Evolutionary conservation across 208 protist genomes (phyloP).

Genomic region (Trypanosoma lewisi): DNA sequence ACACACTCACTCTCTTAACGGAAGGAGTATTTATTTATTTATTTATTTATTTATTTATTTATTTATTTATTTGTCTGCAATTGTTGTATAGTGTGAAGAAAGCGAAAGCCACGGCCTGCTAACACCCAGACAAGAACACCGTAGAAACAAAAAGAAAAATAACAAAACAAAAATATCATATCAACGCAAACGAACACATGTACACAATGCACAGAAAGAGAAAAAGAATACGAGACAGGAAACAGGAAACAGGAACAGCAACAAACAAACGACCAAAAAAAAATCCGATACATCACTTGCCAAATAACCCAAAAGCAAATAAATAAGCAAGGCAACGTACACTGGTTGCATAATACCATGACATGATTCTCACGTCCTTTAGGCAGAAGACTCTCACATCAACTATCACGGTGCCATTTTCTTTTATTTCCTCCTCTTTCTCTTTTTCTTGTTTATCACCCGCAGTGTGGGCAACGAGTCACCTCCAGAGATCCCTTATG

Average conservation of each 20-base stretch:
- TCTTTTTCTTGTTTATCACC: background rate
- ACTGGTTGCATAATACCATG: background rate
- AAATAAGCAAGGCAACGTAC: background rate
- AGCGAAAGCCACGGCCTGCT: no score
- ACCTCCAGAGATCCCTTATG: constrained; percentile 2
- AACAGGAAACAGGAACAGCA: background rate
- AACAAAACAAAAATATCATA: no score
- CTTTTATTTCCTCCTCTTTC: background rate
- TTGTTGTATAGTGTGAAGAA: no score
- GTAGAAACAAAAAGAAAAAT: background rate
- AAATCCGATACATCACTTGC: background rate
- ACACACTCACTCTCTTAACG: no score
- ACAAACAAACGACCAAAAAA: background rate
- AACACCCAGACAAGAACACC: background rate
- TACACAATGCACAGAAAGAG: background rate
- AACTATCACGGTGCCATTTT: no score
- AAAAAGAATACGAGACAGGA: no score
- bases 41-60: no score
- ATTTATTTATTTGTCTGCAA: no score
- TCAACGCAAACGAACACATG: background rate
- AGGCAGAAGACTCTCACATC: no score
- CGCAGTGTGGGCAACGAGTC: constrained; percentile 7
- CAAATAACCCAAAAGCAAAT: background rate
- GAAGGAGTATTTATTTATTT: no score
- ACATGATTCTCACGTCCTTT: background rate